Evolutionary conservation across 495 filamentous ascomycete species (phyloP), one percentile per base, ranked within the genome.

Genomic region (Amniculicola lignicola): DNA sequence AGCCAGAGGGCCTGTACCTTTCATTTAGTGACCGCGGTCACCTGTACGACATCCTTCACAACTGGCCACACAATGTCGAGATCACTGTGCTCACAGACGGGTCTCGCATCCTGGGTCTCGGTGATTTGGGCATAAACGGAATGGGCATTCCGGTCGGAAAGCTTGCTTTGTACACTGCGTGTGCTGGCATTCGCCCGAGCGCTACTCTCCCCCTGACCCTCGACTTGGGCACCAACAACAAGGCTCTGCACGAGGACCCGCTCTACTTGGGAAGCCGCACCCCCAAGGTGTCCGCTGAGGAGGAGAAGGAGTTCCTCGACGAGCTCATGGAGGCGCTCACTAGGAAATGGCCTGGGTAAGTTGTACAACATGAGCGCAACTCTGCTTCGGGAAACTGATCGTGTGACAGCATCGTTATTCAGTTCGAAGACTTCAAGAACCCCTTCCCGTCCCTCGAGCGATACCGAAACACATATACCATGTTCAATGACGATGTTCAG

Each of bases 401-500:
- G 33, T 49, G 44, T 54, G 40, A 44, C 67, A 83, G 89, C 53
- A 94, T 98, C 76, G 84, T 98, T 48, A 88, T 98, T 57, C 93
- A 98, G 71, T 98, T 95, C 61, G 93, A 98, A 73, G 93, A 98
- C 60, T 97, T 95, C 75, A 95, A 98, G 79, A 95, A 91, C 61
- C 93, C 93, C 12, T 98, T 98, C 82, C 87, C 89, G 51, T 89
- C 92, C 42, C 79, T 98, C 35, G 85, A 95, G 69, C 81, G 90
- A 38, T 97, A 96, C 70, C 85, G 85, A 40, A 80, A 87, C 62
- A 81, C 77, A 45, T 90, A 94, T 75, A 94, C 90, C 68, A 92
- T 87, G 76, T 98, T 98, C 81, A 98, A 98, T 67, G 93, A 98
- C 66, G 93, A 98, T 66, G 92, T 98, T 67, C 93, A 97, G 78